Conservation (phyloP, 768 basidiomycete genomes). For the Rhizopogon salebrosus region DNA sequence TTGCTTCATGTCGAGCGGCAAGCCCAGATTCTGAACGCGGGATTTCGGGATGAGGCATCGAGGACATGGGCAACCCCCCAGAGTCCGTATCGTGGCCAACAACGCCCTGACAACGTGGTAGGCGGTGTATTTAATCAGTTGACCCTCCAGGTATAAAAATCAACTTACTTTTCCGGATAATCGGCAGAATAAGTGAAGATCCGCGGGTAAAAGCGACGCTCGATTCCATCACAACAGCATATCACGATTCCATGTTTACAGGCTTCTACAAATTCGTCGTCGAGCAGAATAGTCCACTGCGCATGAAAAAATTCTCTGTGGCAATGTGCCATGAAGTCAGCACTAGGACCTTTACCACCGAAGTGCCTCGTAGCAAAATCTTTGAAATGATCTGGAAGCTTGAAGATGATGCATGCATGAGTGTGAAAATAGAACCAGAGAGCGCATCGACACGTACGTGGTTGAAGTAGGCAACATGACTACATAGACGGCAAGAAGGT, state of each 20-base stretch:
- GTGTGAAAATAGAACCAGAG: neutral
- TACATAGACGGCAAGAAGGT: constrained; percentile 7
- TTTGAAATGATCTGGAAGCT: constrained; percentile 15
- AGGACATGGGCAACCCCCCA: constrained; percentile 25
- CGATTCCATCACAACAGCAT: constrained; percentile 4
- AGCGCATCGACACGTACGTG: neutral
- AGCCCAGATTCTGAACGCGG: constrained; percentile 8
- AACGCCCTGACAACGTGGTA: constrained; percentile 8
- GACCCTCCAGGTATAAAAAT: neutral
- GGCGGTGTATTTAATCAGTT: neutral
- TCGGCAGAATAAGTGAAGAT: constrained; percentile 28
- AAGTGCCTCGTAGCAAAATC: constrained; percentile 4
- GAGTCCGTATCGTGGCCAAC: constrained; percentile 14
- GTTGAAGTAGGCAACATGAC: constrained; percentile 9
- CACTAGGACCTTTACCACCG: neutral
- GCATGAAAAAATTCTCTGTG: constrained; percentile 12
- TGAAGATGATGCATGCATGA: neutral
- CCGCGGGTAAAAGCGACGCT: constrained; percentile 11
- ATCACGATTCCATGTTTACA: constrained; percentile 12
- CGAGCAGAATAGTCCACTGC: constrained; percentile 3
- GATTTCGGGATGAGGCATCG: constrained; percentile 14
- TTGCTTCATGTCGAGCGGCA: constrained; percentile 1
- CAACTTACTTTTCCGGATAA: constrained; percentile 30
- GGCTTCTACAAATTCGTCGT: constrained; percentile 9
- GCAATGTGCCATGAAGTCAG: constrained; percentile 7